Base-by-base conservation (phyloP, 2,329 filamentous ascomycete genomes). In the Phialophora expanda region DNA sequence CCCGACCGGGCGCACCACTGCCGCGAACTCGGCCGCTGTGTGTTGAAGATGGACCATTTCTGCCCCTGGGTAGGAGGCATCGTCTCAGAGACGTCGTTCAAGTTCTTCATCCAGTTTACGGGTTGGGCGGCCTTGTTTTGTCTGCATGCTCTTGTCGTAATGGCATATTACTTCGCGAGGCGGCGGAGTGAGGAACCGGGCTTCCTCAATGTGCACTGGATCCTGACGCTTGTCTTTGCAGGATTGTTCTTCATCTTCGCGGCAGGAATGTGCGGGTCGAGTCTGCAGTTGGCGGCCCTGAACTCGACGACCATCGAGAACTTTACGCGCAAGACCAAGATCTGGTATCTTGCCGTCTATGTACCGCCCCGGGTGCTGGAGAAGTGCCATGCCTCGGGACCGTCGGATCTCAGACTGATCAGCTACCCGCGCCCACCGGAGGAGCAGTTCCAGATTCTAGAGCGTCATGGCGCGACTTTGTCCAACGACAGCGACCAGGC, bases 21-120 rank as follows among this genome's bases (percentile, higher is more conserved):
- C 74, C 89, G 89, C 60, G 91, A 96, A 75, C 81, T 95, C 12
- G 87, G 87, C 57, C 85, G 92, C 51, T 98, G 94, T 74, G 90
- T 96, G 24, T 81, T 85, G 48, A 95, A 95, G 74, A 95, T 97
- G 90, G 94, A 98, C 69, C 94, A 98, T 75, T 95, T 93, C 73
- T 99, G 95, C 74, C 95, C 94, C 0, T 98, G 88, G 87, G 93
- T 96, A n/a, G 94, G 94, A 3, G 95, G 94, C 24, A 91, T 97
- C 70, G 89, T 99, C 9, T 90, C 88, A 0, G 93, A 97, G 76
- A 93, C 87, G 1, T 82, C 89, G 2, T 93, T 94, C 81, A 97
- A 97, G 73, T 97, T 92, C 78, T 98, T 99, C 74, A 81, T 93
- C 11, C 95, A 97, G 71, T 97, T 97, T 74, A 87, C 88, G 17